Evolutionary conservation across 345 rosid species (phyloP).

Genomic region (Heritiera fomes): DNA sequence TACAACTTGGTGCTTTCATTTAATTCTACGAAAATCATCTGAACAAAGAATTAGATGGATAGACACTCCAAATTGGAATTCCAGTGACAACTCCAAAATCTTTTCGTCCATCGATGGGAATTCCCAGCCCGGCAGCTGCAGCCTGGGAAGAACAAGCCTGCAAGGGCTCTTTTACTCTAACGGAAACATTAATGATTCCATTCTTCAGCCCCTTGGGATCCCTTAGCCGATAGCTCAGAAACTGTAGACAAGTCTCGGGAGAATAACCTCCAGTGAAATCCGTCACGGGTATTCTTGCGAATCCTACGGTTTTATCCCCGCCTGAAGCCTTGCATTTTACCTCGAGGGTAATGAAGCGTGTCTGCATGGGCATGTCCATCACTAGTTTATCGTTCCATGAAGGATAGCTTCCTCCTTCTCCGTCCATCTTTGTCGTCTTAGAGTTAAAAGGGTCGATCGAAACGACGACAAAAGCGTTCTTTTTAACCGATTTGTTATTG

Average conservation of each 20-base stretch:
- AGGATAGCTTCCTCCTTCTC: conserved; percentile 48
- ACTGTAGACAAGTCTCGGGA: conserved; percentile 53
- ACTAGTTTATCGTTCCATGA: conserved; percentile 56
- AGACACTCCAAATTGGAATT: conserved; percentile 44
- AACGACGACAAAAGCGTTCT: conserved; percentile 36
- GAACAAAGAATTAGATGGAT: conserved; percentile 19
- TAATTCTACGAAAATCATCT: not conserved
- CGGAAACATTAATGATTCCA: conserved; percentile 65
- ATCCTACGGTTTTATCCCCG: conserved; percentile 42
- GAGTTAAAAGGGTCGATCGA: conserved; percentile 25
- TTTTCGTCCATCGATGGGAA: conserved; percentile 16
- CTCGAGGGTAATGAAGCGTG: conserved; percentile 39
- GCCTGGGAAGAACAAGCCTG: conserved; percentile 28
- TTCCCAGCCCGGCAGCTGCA: conserved; percentile 4
- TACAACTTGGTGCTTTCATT: not conserved
- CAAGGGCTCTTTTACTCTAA: conserved; percentile 40
- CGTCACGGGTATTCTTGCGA: conserved; percentile 47
- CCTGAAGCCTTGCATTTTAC: conserved; percentile 40
- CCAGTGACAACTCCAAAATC: conserved; percentile 42
- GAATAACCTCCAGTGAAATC: conserved; percentile 57
- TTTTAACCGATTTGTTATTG: conserved; percentile 44
- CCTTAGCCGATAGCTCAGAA: conserved; percentile 71
- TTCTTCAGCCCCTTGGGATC: conserved; percentile 44
- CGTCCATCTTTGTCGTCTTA: conserved; percentile 27
- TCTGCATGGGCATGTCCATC: conserved; percentile 41